These are phyloP conservation scores for Calonectria ilicicola DNA, from an alignment of 2,329 filamentous ascomycete species.

Conservation along the genomic window DNA sequence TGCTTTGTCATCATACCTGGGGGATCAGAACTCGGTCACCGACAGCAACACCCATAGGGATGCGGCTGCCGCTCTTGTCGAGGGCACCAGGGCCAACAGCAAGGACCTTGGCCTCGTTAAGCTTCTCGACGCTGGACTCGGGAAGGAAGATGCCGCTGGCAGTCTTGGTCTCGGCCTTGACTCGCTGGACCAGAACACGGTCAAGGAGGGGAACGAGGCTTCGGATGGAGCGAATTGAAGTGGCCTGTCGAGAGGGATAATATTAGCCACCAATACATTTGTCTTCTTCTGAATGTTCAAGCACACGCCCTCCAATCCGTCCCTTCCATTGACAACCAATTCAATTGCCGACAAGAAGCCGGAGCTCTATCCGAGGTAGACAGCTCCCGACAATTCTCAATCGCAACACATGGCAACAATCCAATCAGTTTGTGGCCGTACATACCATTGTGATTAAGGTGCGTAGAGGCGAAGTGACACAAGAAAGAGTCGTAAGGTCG, in stretches of 20 bases:
- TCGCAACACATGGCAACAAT: background rate
- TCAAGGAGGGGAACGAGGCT: constrained; percentile 95
- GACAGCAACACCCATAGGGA: constrained; percentile 83
- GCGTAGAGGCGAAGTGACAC: constrained; percentile 10
- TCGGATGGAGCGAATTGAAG: constrained; percentile 93
- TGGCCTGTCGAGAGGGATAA: constrained; percentile 59
- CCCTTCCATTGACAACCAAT: background rate
- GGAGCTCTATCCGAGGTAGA: constrained; percentile 13
- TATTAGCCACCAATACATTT: constrained; percentile 18
- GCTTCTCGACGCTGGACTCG: constrained; percentile 95
- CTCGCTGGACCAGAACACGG: constrained; percentile 96
- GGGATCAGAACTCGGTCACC: constrained; percentile 97
- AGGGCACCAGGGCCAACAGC: constrained; percentile 91
- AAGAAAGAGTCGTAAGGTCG: constrained; percentile 35
- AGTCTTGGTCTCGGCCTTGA: constrained; percentile 98
- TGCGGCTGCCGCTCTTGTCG: constrained; percentile 89
- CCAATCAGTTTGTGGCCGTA: constrained; percentile 15
- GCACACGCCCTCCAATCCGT: background rate
- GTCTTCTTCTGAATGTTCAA: background rate
- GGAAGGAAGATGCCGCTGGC: constrained; percentile 97
- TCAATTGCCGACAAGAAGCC: constrained; percentile 38
- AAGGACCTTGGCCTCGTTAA: constrained; percentile 97
- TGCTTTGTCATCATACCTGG: constrained; percentile 68
- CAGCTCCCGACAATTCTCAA: constrained; percentile 6
- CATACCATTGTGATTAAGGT: constrained; percentile 47